Evolutionary conservation across 2,329 filamentous ascomycete genomes (phyloP), one percentile per base, ranked within the genome.

Genomic region (Diaporthe ilicicola): DNA sequence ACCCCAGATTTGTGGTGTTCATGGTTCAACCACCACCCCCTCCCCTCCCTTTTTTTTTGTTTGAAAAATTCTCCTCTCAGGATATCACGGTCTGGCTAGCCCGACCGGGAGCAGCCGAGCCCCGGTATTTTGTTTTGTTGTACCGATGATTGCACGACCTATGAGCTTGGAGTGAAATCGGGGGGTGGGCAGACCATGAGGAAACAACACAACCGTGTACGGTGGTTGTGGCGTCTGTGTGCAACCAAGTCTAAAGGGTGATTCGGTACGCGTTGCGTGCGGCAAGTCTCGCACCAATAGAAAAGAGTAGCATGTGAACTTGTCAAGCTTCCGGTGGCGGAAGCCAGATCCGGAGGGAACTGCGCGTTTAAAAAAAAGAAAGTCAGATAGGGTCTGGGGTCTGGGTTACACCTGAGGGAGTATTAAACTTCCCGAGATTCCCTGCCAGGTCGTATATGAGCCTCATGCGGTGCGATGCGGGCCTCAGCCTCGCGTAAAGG

Each of bases 401-500:
- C 59, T 42, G 59, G 19, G 42, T 50, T 42, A 29, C 44, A 64
- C 46, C 59, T 17, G 59, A 48, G 59, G 42, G 44, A 64, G 29
- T 37, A 64, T 64, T 64, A 64, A 62, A 64, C 44, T 64, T 64
- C 50, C 59, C 59, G 42, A 42, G n/a, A 27, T 27, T 15, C 59
- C 59, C 44, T 50, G 59, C 44, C 42, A 64, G 59, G 59, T 64
- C 59, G 59, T 50, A 64, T 64, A 50, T 64, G 59, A 64, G 59
- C 44, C 59, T 64, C 59, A 64, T 64, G 59, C 59, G 37, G 44
- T 64, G 44, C 59, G 44, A 64, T 64, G 59, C 27, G 59, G 59
- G 59, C 44, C 59, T 64, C 59, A 64, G 59, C 59, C 59, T 64
- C 59, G 59, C 59, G 44, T 42, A 64, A 50, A 64, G 59, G 59